Percentiles rank a stretch among this genome's conserved stretches.
phyloP scores from a whole-genome alignment of 164 flowering plant species.

The Piper betle region DNA sequence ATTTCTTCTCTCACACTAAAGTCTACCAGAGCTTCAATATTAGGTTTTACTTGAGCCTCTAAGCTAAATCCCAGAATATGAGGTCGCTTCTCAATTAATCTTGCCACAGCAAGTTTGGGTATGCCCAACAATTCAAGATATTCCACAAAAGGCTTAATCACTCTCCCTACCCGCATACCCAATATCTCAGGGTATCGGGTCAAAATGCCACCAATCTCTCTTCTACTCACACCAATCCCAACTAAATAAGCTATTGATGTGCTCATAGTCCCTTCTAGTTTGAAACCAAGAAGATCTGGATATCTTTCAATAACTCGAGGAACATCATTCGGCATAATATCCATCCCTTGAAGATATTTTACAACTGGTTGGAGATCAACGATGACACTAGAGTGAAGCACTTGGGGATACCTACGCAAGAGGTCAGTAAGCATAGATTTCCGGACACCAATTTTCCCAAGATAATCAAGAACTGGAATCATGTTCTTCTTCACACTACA shows the following conservation, averaged over 20 bases:
- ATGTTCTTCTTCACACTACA: conserved; percentile 88
- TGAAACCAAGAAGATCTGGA: conserved; percentile 87
- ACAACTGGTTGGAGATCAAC: conserved; percentile 94
- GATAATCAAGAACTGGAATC: conserved; percentile 94
- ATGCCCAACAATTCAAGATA: conserved; percentile 63
- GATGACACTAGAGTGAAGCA: conserved; percentile 88
- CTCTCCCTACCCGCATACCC: conserved; percentile 89
- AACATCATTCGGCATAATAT: conserved; percentile 61
- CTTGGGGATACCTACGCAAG: conserved; percentile 80
- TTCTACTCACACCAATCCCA: conserved; percentile 84
- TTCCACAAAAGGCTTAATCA: conserved; percentile 89
- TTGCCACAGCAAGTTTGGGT: conserved; percentile 70
- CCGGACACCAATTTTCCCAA: conserved; percentile 80
- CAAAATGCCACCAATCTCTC: conserved; percentile 69
- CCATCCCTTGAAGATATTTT: conserved; percentile 80
- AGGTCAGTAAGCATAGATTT: conserved; percentile 65
- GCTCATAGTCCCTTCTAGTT: conserved; percentile 98
- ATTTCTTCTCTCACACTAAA: conserved; percentile 35
- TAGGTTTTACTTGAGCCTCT: conserved; percentile 57
- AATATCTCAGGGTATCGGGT: conserved; percentile 74
- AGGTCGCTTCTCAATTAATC: conserved; percentile 76
- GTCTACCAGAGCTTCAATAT: conserved; percentile 48
- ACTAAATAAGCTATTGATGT: conserved; percentile 96
- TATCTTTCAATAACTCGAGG: conserved; percentile 78
- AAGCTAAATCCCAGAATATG: conserved; percentile 80